Base-by-base conservation (phyloP, 768 basidiomycete genomes). In the Infundibulicybe gibba region DNA sequence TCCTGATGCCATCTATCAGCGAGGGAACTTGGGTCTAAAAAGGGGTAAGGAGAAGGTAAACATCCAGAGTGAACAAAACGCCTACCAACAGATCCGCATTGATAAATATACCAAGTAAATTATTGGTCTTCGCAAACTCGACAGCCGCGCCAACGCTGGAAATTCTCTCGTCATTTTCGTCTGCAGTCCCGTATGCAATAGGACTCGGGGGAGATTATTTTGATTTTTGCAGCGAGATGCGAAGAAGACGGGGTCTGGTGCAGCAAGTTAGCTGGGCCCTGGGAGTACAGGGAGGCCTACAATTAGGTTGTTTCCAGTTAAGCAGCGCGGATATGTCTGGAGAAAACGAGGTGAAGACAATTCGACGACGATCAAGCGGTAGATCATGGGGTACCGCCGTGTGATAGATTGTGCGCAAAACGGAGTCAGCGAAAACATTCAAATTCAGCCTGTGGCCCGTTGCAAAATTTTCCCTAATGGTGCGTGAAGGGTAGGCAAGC, bases 261-360 rank as follows among this genome's bases (percentile, higher is more conserved):
- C 14, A 43, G 30, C 11, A 17, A 32, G 37, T n/a, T 34, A 15
- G n/a, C n/a, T n/a, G n/a, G n/a, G n/a, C n/a, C n/a, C n/a, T n/a
- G 16, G 19, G 16, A 50, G 19, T n/a, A n/a, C n/a, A 17, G 53
- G 54, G 40, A 41, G 35, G 19, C 83, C 66, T 68, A 92, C 95
- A 98, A 64, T 98, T 98, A 11, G 95, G 95, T 66, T 99, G 95
- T 66, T 99, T 99, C 97, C 95, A 98, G 59, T 99, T 98, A 46
- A 97, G 66, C 13, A 90, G 85, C 6, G 90, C 82, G 64, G 93
- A 95, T 0, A 93, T 80, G 60, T 90, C 85, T 8, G 94, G 90
- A 41, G 87, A 87, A 64, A 90, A 98, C 5, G 93, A 95, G 33
- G 86, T 85, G 61, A 99, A 93, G n/a, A 92, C 81, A 50, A 97